A percentile compares a stretch with the other conserved stretches of the same genome.
Conservation (phyloP, 768 basidiomycete species). For the Leccinum olivaceopallidum region DNA sequence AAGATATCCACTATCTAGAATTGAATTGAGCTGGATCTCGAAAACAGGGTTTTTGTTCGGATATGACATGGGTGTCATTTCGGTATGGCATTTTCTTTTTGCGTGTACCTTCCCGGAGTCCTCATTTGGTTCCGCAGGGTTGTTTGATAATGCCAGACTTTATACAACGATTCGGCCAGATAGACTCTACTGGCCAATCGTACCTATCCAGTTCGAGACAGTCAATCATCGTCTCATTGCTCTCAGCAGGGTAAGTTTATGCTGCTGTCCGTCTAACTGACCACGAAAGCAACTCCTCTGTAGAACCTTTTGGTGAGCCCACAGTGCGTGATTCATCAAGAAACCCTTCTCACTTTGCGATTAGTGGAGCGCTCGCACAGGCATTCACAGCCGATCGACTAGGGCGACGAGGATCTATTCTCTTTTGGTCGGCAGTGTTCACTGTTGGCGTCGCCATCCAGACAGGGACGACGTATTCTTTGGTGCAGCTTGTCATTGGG, state of each 20-base stretch:
- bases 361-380: slow-evolving; percentile 62
- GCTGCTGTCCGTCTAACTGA: neutral
- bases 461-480: slow-evolving; percentile 58
- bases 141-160: slow-evolving; percentile 82
- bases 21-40: neutral
- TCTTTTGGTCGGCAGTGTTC: slow-evolving; percentile 76
- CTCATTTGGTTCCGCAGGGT: slow-evolving; percentile 43
- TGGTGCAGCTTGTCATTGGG: slow-evolving; percentile 71
- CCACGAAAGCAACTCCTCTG: neutral
- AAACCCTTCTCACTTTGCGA: slow-evolving; percentile 4
- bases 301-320: slow-evolving; percentile 53
- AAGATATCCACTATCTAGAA: slow-evolving; percentile 2
- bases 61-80: slow-evolving; percentile 78
- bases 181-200: slow-evolving; percentile 44
- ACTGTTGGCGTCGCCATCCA: slow-evolving; percentile 69
- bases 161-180: slow-evolving; percentile 63
- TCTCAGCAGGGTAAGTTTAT: slow-evolving; percentile 62
- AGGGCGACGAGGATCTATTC: slow-evolving; percentile 71
- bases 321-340: neutral
- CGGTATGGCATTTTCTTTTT: slow-evolving; percentile 39
- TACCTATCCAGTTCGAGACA: slow-evolving; percentile 63
- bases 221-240: slow-evolving; percentile 75
- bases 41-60: slow-evolving; percentile 60
- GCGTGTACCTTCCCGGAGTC: slow-evolving; percentile 4
- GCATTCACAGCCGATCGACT: slow-evolving; percentile 75